Conservation (phyloP, 768 basidiomycete species). For the Suillus paluster region DNA sequence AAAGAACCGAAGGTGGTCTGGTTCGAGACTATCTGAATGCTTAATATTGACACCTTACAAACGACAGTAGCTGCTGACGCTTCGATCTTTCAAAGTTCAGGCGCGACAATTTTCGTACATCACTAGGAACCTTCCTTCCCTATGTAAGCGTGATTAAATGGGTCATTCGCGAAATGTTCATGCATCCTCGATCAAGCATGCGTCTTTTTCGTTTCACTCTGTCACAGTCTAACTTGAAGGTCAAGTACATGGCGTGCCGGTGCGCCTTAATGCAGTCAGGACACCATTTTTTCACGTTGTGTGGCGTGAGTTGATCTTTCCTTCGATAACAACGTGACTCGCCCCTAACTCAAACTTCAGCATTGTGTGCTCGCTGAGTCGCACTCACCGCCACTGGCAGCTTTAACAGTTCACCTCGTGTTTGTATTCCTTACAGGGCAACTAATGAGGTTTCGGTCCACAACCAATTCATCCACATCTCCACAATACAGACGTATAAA, state of each 20-base stretch:
- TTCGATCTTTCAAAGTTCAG: too few species aligned
- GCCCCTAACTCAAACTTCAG: not conserved
- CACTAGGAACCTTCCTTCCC: too few species aligned
- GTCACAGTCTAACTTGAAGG: not conserved
- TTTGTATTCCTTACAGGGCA: slow-evolving; percentile 18
- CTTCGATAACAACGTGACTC: not conserved
- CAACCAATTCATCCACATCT: slow-evolving; percentile 17
- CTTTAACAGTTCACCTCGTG: slow-evolving; percentile 29
- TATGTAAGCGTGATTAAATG: too few species aligned
- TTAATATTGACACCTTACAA: too few species aligned
- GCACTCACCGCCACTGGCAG: slow-evolving; percentile 8
- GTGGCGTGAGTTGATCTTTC: slow-evolving; percentile 1
- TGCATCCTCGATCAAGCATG: not conserved
- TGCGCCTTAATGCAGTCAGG: not conserved
- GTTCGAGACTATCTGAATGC: too few species aligned
- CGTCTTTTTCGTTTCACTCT: not conserved
- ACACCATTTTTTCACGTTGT: not conserved
- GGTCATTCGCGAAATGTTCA: not conserved
- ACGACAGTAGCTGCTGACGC: too few species aligned
- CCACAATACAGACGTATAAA: slow-evolving; percentile 20
- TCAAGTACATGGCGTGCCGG: not conserved
- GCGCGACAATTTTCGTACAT: too few species aligned
- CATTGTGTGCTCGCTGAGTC: not conserved
- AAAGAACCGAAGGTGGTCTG: too few species aligned
- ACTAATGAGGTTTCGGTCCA: slow-evolving; percentile 28